A percentile compares a stretch with the other conserved stretches of the same genome.
Evolutionary conservation across 2,329 filamentous ascomycete genomes (phyloP).

Genomic region (Pestalotiopsis sp.): DNA sequence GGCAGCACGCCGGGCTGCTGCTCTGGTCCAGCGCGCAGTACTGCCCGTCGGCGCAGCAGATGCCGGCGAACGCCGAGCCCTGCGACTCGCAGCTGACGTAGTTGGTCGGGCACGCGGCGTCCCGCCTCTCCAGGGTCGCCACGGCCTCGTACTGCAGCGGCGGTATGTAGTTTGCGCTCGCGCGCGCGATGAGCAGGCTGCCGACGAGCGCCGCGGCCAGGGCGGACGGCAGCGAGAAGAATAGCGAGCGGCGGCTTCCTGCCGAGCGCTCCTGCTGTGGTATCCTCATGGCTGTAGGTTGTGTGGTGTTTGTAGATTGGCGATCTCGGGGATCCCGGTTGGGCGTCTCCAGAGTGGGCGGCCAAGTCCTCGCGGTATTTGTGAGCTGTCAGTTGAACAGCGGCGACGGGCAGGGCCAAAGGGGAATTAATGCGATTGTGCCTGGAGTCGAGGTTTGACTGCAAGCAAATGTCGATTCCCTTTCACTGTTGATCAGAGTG

Average conservation of each 20-base stretch:
- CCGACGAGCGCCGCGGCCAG: neutral
- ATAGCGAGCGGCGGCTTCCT: neutral
- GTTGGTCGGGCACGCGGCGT: slow-evolving; percentile 45
- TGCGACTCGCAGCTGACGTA: slow-evolving; percentile 54
- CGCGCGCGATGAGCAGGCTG: neutral
- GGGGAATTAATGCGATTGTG: neutral
- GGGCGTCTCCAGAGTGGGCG: neutral
- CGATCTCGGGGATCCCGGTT: neutral
- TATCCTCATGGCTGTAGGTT: slow-evolving; percentile 1
- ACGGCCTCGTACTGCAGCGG: slow-evolving; percentile 26
- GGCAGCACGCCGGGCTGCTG: slow-evolving; percentile 56
- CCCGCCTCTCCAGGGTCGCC: slow-evolving; percentile 27
- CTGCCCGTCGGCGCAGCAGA: slow-evolving; percentile 56
- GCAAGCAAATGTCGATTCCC: neutral
- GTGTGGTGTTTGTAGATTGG: neutral
- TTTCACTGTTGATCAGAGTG: neutral
- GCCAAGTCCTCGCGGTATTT: neutral
- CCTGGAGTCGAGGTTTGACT: neutral
- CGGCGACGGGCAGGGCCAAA: neutral
- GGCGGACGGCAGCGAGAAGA: neutral
- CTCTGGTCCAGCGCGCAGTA: slow-evolving; percentile 51
- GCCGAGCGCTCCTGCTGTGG: neutral
- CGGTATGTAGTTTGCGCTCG: slow-evolving; percentile 13
- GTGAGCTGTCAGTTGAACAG: neutral
- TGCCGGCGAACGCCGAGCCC: slow-evolving; percentile 47